Evolutionary conservation across 2,329 filamentous ascomycete genomes (phyloP).

Genomic region (Incumbomyces delicatus): DNA sequence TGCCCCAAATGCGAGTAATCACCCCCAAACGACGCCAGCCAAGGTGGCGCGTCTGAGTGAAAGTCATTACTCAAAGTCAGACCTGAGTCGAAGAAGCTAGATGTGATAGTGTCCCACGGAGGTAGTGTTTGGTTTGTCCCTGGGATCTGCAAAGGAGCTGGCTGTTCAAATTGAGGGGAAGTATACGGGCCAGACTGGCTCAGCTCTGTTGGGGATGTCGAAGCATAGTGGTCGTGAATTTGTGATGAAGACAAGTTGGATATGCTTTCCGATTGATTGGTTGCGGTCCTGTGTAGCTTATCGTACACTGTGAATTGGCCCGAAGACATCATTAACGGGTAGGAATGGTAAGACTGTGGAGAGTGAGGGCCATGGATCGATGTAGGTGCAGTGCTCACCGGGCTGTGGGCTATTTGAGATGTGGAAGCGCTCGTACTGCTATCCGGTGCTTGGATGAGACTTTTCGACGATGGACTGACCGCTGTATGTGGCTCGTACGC

Average conservation of each 20-base stretch:
- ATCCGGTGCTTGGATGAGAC: conserved; percentile 34
- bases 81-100: conserved; percentile 12
- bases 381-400: conserved; percentile 29
- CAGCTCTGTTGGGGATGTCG: conserved; percentile 8
- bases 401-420: conserved; percentile 25
- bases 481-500: conserved; percentile 55
- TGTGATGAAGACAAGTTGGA: not conserved
- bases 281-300: not conserved
- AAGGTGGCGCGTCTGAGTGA: conserved; percentile 24
- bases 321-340: not conserved
- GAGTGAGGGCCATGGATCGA: conserved; percentile 28
- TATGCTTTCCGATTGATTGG: not conserved
- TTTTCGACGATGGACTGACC: conserved; percentile 18
- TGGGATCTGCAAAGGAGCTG: not conserved
- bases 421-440: conserved; percentile 30
- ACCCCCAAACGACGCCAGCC: conserved; percentile 34
- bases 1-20: conserved; percentile 40
- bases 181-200: conserved; percentile 8
- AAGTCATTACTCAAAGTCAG: conserved; percentile 14
- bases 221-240: not conserved
- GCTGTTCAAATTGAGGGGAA: conserved; percentile 7
- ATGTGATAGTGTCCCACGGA: conserved; percentile 27
- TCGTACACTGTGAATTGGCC: not conserved
- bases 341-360: conserved; percentile 15
- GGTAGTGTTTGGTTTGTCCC: conserved; percentile 22